These are phyloP conservation scores for Crassisporium funariophilum DNA, from an alignment of 768 basidiomycete species.

Conservation along the genomic window DNA sequence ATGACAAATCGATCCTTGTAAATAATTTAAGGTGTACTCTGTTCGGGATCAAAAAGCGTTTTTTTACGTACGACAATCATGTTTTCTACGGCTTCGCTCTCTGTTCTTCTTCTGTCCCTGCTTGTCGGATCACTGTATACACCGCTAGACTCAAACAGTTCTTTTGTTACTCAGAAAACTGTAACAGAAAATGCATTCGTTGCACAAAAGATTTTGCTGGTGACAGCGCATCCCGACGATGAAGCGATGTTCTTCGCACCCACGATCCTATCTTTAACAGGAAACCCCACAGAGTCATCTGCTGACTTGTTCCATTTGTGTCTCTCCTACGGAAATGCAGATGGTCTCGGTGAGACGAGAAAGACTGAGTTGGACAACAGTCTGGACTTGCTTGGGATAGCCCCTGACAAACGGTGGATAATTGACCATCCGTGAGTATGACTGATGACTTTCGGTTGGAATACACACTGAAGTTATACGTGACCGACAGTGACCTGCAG, in stretches of 20 bases:
- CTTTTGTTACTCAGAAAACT: conserved; percentile 22
- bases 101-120: conserved; percentile 32
- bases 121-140: conserved; percentile 32
- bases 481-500: conserved; percentile 62
- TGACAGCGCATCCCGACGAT: conserved; percentile 95
- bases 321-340: conserved; percentile 78
- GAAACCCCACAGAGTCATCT: conserved; percentile 14
- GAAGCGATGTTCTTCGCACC: conserved; percentile 95
- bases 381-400: conserved; percentile 69
- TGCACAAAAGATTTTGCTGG: conserved; percentile 52
- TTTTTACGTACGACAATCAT: conserved; percentile 14
- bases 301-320: conserved; percentile 47
- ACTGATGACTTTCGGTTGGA: not conserved
- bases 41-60: too few relatives aligned
- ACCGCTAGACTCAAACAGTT: conserved; percentile 31
- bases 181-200: conserved; percentile 9
- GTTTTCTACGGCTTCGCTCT: conserved; percentile 20
- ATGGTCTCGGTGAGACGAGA: conserved; percentile 68
- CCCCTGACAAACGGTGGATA: conserved; percentile 52
- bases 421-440: conserved; percentile 71
- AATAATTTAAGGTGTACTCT: too few relatives aligned
- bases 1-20: not conserved
- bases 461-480: too few relatives aligned
- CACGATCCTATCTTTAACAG: conserved; percentile 62
- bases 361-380: conserved; percentile 61